These are phyloP conservation scores for Shiraia sp. DNA, from an alignment of 2,329 filamentous ascomycete species.

Conservation along the genomic window DNA sequence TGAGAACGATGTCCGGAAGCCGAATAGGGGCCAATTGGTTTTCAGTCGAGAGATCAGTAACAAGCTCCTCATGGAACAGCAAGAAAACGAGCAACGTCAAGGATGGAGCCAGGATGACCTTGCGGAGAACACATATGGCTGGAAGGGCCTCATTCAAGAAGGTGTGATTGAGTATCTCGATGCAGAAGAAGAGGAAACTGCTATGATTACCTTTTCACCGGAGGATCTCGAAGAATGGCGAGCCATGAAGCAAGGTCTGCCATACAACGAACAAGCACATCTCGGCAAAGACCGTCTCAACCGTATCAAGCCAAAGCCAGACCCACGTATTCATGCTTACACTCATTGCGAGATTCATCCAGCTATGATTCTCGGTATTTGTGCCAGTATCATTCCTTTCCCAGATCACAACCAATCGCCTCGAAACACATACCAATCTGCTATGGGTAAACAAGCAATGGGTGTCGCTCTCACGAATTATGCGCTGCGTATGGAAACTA, in stretches of 20 bases:
- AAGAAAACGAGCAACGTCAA: slow-evolving; percentile 61
- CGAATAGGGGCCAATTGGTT: slow-evolving; percentile 75
- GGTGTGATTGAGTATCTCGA: slow-evolving; percentile 96
- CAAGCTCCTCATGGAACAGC: slow-evolving; percentile 73
- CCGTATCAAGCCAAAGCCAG: slow-evolving; percentile 85
- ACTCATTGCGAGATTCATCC: slow-evolving; percentile 99
- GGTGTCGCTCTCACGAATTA: slow-evolving; percentile 98
- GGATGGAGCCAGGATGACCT: slow-evolving; percentile 63
- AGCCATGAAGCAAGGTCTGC: slow-evolving; percentile 49
- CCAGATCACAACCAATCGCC: slow-evolving; percentile 99
- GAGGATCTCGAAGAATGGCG: slow-evolving; percentile 77
- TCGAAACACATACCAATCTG: slow-evolving; percentile 98
- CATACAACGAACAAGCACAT: slow-evolving; percentile 44
- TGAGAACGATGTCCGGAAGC: slow-evolving; percentile 77
- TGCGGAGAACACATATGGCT: slow-evolving; percentile 71
- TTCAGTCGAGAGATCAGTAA: slow-evolving; percentile 79
- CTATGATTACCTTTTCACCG: slow-evolving; percentile 99
- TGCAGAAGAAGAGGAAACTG: slow-evolving; percentile 96
- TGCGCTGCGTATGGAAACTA: slow-evolving; percentile 95
- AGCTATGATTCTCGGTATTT: slow-evolving; percentile 98
- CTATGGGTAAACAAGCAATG: slow-evolving; percentile 99
- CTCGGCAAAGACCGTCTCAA: slow-evolving; percentile 78
- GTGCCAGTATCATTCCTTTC: slow-evolving; percentile 99
- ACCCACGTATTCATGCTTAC: slow-evolving; percentile 85
- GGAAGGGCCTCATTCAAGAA: slow-evolving; percentile 80